A percentile compares a stretch with the other conserved stretches of the same genome.
Evolutionary conservation across 768 basidiomycete genomes (phyloP).

Genomic region (Suillus americanus): DNA sequence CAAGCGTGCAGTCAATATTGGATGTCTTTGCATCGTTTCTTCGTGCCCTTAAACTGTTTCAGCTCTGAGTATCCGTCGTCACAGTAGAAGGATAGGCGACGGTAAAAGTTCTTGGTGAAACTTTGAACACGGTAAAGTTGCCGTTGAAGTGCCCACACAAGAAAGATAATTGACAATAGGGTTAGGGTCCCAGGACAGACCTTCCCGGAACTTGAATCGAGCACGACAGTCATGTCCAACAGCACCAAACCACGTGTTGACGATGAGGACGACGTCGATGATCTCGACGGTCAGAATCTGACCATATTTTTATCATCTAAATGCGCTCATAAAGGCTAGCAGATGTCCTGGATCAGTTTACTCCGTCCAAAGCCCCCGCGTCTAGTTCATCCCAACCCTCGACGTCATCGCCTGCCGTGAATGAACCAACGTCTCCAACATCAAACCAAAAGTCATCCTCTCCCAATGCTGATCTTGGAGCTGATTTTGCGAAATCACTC

Average conservation of each 20-base stretch:
- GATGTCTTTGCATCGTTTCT: slow-evolving; percentile 34
- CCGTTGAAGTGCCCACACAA: too few relatives aligned
- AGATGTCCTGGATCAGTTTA: slow-evolving; percentile 54
- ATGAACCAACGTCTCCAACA: slow-evolving; percentile 20
- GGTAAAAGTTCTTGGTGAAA: too few relatives aligned
- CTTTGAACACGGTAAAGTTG: too few relatives aligned
- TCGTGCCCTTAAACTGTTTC: background rate
- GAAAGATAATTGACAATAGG: too few relatives aligned
- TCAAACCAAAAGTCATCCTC: slow-evolving; percentile 11
- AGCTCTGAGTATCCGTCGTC: background rate
- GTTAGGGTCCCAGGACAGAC: too few relatives aligned
- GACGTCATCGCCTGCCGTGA: slow-evolving; percentile 14
- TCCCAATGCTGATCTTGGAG: slow-evolving; percentile 14
- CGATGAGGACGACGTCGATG: slow-evolving; percentile 41
- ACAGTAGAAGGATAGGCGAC: background rate
- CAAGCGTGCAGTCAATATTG: slow-evolving; percentile 38
- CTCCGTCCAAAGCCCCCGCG: slow-evolving; percentile 16
- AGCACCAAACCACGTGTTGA: slow-evolving; percentile 23
- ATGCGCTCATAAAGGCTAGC: slow-evolving; percentile 12
- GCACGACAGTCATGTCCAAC: slow-evolving; percentile 11
- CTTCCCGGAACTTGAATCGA: background rate
- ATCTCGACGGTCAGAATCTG: slow-evolving; percentile 38
- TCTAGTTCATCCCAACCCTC: slow-evolving; percentile 11
- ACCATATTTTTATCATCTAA: background rate
- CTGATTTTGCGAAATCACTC: slow-evolving; percentile 40